A percentile compares a stretch with the other conserved stretches of the same genome.
phyloP scores from a whole-genome alignment of 805 yeast genomes.

The Kuraishia ogatae region DNA sequence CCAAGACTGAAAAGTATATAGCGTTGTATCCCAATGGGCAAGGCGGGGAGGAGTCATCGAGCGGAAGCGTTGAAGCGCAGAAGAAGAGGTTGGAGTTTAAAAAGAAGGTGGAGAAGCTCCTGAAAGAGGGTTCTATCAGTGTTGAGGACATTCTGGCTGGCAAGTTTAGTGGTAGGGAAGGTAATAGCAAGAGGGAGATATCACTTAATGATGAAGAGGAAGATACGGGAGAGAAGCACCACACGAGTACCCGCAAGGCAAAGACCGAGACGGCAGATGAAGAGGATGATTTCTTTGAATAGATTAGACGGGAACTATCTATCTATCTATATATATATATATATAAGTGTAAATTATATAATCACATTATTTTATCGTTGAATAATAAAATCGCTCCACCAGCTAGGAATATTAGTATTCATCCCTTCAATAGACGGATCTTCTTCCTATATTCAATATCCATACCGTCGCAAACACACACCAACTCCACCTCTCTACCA shows the following conservation, averaged over 20 bases:
- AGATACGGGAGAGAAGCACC: neutral
- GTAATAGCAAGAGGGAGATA: too few species aligned
- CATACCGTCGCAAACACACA: slow-evolving; percentile 59
- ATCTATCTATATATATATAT: neutral
- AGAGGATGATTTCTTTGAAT: slow-evolving; percentile 9
- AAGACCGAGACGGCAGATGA: neutral
- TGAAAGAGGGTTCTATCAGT: slow-evolving; percentile 35
- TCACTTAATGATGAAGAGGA: neutral
- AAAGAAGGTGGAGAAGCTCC: slow-evolving; percentile 40
- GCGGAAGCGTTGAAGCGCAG: slow-evolving; percentile 36
- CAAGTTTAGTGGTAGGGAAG: slow-evolving; percentile 25
- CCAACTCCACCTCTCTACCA: slow-evolving; percentile 36
- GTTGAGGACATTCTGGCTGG: slow-evolving; percentile 46
- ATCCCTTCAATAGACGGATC: neutral
- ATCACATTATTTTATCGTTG: too few species aligned
- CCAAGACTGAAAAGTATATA: slow-evolving; percentile 70
- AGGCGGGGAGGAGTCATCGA: slow-evolving; percentile 29
- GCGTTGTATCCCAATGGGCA: slow-evolving; percentile 55
- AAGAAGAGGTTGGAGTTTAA: slow-evolving; percentile 35
- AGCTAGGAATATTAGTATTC: too few species aligned
- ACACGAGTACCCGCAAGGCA: neutral
- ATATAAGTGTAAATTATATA: too few species aligned
- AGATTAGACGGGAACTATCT: too few species aligned
- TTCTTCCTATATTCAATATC: slow-evolving; percentile 34
- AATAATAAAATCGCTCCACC: too few species aligned